A percentile compares a stretch with the other conserved stretches of the same genome.
phyloP scores from a whole-genome alignment of 129 eudicot genomes.

The Ambrosia trifida region DNA sequence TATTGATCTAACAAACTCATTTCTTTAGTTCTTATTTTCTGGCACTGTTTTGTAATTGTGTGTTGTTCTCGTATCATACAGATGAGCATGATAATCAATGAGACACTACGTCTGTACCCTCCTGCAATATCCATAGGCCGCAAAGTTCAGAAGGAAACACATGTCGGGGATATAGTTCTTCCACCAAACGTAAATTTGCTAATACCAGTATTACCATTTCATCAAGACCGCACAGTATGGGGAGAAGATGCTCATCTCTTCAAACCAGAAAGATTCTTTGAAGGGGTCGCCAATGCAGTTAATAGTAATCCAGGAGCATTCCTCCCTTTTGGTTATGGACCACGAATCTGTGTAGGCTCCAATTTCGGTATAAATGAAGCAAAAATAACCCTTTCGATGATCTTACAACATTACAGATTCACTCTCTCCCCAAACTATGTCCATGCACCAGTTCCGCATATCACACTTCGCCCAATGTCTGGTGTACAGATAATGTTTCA shows the following conservation, averaged over 20 bases:
- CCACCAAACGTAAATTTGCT: conserved; percentile 44
- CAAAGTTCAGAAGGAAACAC: conserved; percentile 36
- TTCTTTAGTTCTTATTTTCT: not conserved
- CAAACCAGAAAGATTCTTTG: conserved; percentile 63
- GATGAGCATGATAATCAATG: conserved; percentile 75
- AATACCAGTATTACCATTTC: conserved; percentile 56
- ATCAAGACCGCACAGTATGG: conserved; percentile 58
- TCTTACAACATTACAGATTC: conserved; percentile 51
- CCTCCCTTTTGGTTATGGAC: conserved; percentile 61
- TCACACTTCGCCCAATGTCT: conserved; percentile 48
- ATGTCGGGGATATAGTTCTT: conserved; percentile 39
- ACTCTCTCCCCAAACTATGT: conserved; percentile 49
- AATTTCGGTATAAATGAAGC: conserved; percentile 54
- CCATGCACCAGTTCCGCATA: conserved; percentile 43
- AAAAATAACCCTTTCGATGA: conserved; percentile 56
- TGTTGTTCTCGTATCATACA: conserved; percentile 15
- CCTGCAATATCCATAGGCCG: conserved; percentile 38
- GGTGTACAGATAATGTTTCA: conserved; percentile 55
- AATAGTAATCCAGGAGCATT: conserved; percentile 51
- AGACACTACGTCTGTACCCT: conserved; percentile 63
- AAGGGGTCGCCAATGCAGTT: conserved; percentile 59
- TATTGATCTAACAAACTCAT: not conserved
- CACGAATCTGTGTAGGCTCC: conserved; percentile 56
- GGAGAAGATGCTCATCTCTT: conserved; percentile 68
- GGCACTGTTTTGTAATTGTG: not conserved